Evolutionary conservation across 2,329 filamentous ascomycete species (phyloP).

Genomic region (Hypoxylon sp.): DNA sequence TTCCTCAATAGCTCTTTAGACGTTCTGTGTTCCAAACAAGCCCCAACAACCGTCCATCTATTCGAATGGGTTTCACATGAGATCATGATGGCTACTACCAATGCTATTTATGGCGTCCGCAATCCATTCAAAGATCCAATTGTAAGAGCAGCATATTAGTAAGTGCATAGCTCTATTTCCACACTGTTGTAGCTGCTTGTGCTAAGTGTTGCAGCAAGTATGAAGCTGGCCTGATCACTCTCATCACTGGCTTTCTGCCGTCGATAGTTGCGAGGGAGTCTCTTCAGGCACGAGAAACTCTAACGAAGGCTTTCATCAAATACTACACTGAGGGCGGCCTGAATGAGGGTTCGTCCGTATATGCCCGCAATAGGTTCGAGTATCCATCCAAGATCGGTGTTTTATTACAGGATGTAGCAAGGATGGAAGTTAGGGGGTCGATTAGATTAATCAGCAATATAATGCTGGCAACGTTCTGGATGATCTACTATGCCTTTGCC

Average conservation of each 20-base stretch:
- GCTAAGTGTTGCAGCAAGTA: conserved; percentile 25
- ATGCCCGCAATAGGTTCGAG: conserved; percentile 8
- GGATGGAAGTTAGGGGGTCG: conserved; percentile 20
- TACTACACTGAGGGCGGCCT: conserved; percentile 8
- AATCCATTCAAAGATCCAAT: too few species aligned
- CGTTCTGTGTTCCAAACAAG: conserved; percentile 6
- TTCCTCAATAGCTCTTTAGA: conserved; percentile 12
- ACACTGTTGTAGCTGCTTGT: background rate
- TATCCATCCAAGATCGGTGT: conserved; percentile 11
- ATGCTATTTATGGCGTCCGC: conserved; percentile 12
- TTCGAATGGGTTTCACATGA: conserved; percentile 18
- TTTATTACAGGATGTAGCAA: conserved; percentile 24
- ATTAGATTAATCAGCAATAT: conserved; percentile 29
- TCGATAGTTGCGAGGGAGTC: background rate
- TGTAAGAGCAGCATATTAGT: too few species aligned
- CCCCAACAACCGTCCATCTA: conserved; percentile 11
- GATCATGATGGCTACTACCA: conserved; percentile 26
- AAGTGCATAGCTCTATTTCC: background rate
- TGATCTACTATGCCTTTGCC: conserved; percentile 33
- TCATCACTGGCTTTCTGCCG: conserved; percentile 7
- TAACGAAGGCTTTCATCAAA: conserved; percentile 1
- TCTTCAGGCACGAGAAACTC: conserved; percentile 1
- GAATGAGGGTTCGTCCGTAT: conserved; percentile 4
- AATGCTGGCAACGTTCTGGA: conserved; percentile 30
- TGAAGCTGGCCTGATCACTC: conserved; percentile 32